A percentile compares a stretch with the other conserved stretches of the same genome.
phyloP scores from a whole-genome alignment of 345 rosid genomes.

The Firmiana major region DNA sequence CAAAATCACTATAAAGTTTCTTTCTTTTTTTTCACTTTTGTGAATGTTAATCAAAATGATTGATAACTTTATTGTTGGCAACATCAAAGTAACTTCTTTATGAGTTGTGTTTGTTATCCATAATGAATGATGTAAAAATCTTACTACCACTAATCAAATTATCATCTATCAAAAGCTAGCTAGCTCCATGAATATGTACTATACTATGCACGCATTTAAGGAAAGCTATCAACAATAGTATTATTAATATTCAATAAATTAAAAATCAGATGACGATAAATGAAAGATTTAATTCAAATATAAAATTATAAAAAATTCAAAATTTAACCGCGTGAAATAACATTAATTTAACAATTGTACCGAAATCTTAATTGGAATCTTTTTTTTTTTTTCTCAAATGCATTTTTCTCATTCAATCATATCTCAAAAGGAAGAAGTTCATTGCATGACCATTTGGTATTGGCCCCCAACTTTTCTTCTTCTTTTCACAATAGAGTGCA shows the following conservation, averaged over 20 bases:
- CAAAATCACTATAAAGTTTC: too few relatives aligned
- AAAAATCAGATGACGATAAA: too few relatives aligned
- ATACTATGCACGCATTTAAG: neutral
- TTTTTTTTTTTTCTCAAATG: neutral
- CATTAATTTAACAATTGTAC: too few relatives aligned
- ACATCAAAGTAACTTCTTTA: neutral
- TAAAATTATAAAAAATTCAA: too few relatives aligned
- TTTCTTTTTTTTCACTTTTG: neutral
- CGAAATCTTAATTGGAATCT: neutral
- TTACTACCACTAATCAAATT: neutral
- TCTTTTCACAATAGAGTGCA: too few relatives aligned
- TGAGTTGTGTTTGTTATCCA: neutral
- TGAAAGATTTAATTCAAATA: too few relatives aligned
- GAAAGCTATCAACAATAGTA: too few relatives aligned
- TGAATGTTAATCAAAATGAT: constrained; percentile 10
- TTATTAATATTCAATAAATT: too few relatives aligned
- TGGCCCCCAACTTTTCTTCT: neutral
- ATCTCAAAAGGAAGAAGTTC: neutral
- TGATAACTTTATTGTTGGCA: constrained; percentile 16
- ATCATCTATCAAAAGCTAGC: neutral
- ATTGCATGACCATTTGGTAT: too few relatives aligned
- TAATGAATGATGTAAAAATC: neutral
- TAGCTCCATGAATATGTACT: neutral
- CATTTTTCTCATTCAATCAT: neutral
- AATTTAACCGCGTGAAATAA: too few relatives aligned